Evolutionary conservation across 176 grass and related monocot species (phyloP).

Genomic region (Secale cereale): DNA sequence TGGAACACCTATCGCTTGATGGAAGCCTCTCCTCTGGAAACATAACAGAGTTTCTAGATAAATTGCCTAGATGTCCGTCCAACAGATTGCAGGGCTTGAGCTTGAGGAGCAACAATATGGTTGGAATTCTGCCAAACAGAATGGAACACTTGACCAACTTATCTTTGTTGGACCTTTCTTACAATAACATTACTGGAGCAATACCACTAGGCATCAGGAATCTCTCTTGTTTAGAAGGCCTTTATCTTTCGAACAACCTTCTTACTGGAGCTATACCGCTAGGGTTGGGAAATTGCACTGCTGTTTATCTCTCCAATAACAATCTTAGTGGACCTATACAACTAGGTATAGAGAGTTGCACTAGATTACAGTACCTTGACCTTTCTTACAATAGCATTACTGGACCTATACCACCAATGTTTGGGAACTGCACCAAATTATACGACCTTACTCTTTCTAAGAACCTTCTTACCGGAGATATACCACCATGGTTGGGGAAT

Average conservation of each 20-base stretch:
- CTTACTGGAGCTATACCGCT: neutral
- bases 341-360: too few species aligned
- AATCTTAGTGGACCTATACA: neutral
- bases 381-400: neutral
- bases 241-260: neutral
- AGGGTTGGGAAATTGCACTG: neutral
- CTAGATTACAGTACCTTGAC: neutral
- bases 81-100: neutral
- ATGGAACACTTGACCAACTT: neutral
- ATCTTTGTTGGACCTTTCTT: neutral
- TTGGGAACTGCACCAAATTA: neutral
- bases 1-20: neutral
- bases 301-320: neutral
- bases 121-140: neutral
- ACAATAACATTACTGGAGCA: neutral
- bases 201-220: neutral
- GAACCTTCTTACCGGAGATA: neutral
- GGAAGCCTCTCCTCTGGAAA: neutral
- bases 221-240: neutral
- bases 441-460: fast-evolving
- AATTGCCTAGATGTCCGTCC: neutral
- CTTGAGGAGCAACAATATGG: neutral
- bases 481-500: neutral
- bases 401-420: neutral
- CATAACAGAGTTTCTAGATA: constrained; percentile 3